Percentiles rank a stretch among this genome's conserved stretches.
Evolutionary conservation across 805 yeast species (phyloP).

Genomic region (Saturnispora galanensis): DNA sequence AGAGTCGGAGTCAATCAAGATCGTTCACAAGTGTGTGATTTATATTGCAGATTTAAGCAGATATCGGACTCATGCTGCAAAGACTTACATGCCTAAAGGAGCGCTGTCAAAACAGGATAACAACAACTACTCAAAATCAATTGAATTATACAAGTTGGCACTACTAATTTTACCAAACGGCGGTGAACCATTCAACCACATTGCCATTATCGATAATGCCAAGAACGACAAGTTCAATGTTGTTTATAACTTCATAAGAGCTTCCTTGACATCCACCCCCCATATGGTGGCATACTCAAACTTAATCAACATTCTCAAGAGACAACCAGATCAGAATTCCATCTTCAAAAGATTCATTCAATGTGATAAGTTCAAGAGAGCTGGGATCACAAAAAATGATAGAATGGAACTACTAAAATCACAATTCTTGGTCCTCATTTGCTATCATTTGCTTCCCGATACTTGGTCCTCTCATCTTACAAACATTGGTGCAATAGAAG

Average conservation of each 20-base stretch:
- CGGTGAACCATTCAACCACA: conserved; percentile 56
- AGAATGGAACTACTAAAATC: conserved; percentile 24
- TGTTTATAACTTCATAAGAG: conserved; percentile 44
- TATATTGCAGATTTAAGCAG: conserved; percentile 52
- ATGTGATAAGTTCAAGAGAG: conserved; percentile 19
- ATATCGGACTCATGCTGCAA: conserved; percentile 41
- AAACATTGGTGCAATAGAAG: conserved; percentile 22
- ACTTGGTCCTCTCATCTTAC: conserved; percentile 28
- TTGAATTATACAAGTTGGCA: conserved; percentile 42
- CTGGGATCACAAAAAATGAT: conserved; percentile 26
- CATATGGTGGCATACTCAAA: conserved; percentile 38
- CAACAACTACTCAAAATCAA: conserved; percentile 34
- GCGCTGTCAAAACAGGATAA: conserved; percentile 28
- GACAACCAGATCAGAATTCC: conserved; percentile 25
- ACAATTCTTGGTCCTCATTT: conserved; percentile 24
- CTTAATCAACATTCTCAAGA: conserved; percentile 30
- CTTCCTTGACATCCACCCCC: conserved; percentile 44
- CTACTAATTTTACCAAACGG: conserved; percentile 52
- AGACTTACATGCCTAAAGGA: conserved; percentile 29
- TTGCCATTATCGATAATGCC: conserved; percentile 46
- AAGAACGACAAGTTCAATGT: conserved; percentile 39
- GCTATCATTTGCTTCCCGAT: conserved; percentile 33
- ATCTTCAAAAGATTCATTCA: conserved; percentile 21
- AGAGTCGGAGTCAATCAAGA: neutral
- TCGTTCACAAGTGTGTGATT: conserved; percentile 35